A percentile compares a stretch with the other conserved stretches of the same genome.
phyloP scores from a whole-genome alignment of 1,139 yeast species.

The Debaryomycetaceae sp. region DNA sequence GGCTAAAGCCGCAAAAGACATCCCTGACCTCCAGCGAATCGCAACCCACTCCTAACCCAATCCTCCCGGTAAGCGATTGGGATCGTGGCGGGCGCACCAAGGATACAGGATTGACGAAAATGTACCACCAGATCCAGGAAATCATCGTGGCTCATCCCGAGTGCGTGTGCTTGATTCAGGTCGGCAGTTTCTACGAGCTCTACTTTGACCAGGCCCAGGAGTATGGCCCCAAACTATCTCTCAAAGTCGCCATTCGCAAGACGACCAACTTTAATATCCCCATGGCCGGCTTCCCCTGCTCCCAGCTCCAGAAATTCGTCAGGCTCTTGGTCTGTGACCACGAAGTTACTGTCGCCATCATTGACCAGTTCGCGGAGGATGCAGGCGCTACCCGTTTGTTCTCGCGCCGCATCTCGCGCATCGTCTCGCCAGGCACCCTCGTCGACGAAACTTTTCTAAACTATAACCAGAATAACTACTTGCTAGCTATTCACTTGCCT shows the following conservation, averaged over 20 bases:
- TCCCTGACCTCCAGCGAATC: too few species aligned
- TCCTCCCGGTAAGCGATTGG: slow-evolving; percentile 13
- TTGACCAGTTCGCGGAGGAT: slow-evolving; percentile 47
- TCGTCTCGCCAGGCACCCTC: slow-evolving; percentile 88
- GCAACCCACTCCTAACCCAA: too few species aligned
- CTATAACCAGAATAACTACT: slow-evolving; percentile 57
- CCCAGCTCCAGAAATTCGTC: slow-evolving; percentile 62
- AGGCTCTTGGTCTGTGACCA: slow-evolving; percentile 61
- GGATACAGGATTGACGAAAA: slow-evolving; percentile 22
- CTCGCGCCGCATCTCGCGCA: slow-evolving; percentile 63
- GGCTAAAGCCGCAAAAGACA: too few species aligned
- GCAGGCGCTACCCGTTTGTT: slow-evolving; percentile 24
- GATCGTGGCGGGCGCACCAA: slow-evolving; percentile 32
- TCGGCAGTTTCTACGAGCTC: slow-evolving; percentile 81
- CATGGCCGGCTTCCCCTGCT: slow-evolving; percentile 86
- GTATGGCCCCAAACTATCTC: slow-evolving; percentile 60
- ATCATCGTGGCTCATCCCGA: slow-evolving; percentile 41
- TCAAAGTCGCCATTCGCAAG: slow-evolving; percentile 32
- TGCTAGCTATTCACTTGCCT: slow-evolving; percentile 56
- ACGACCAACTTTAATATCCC: slow-evolving; percentile 45
- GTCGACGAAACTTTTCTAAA: slow-evolving; percentile 80
- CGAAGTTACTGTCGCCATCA: slow-evolving; percentile 64
- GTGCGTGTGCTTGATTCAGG: slow-evolving; percentile 75
- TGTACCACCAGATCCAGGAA: slow-evolving; percentile 23
- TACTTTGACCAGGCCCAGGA: slow-evolving; percentile 80